Evolutionary conservation across 352 stramenopile genomes (phyloP).

Genomic region (Globisporangium paddicum): DNA sequence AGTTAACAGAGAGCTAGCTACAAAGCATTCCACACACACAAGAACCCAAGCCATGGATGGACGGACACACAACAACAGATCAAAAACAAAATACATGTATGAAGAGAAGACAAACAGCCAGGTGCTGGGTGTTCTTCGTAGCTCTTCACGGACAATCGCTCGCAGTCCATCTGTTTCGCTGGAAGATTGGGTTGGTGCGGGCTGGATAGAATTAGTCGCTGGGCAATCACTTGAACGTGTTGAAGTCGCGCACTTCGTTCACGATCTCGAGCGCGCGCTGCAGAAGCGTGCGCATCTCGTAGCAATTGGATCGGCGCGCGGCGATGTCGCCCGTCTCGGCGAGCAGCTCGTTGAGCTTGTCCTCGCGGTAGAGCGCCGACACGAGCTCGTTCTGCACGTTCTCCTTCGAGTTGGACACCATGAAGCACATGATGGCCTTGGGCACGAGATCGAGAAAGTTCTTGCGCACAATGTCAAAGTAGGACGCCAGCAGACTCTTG

Average conservation of each 20-base stretch:
- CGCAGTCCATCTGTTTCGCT: neutral
- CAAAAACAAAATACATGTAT: constrained; percentile 16
- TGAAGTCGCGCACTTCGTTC: constrained; percentile 98
- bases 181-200: neutral
- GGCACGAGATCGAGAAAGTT: constrained; percentile 99
- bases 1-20: neutral
- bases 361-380: constrained; percentile 95
- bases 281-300: constrained; percentile 96
- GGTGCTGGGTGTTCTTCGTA: too few relatives aligned
- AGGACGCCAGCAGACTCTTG: constrained; percentile 95
- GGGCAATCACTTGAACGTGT: constrained; percentile 91
- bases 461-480: constrained; percentile 99
- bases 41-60: neutral
- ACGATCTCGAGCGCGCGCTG: constrained; percentile 96
- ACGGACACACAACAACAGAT: neutral
- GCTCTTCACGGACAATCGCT: neutral
- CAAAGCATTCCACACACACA: neutral
- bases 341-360: constrained; percentile 95
- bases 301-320: constrained; percentile 90
- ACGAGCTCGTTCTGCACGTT: constrained; percentile 98
- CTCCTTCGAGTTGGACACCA: constrained; percentile 93
- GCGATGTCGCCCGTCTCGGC: constrained; percentile 95
- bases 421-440: constrained; percentile 99
- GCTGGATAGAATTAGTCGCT: constrained; percentile 10
- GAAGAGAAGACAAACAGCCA: too few relatives aligned